Base-by-base conservation (phyloP, 2,329 filamentous ascomycete species). In the Trichoderma guizhouense region DNA sequence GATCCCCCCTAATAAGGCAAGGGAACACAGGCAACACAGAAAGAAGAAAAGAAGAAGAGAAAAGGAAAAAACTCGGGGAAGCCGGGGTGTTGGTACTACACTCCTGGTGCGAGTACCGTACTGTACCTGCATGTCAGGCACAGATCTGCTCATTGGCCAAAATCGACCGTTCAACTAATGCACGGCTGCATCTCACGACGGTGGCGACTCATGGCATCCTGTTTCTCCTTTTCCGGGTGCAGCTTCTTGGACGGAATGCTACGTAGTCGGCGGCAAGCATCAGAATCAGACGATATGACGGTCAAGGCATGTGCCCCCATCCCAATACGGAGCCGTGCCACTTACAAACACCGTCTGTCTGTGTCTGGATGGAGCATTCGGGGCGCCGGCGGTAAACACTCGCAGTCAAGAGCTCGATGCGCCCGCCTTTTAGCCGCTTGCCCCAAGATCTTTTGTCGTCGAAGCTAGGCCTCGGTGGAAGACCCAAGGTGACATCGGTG, bases 61-160 rank as follows among this genome's bases (percentile, higher is more conserved):
- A 71, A 32, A 21, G 64, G 51, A n/a, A 65, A 66, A 55, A 57
- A 65, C 28, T 62, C 57, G 57, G 66, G 57, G 66, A 62, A 62
- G 57, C 57, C 66, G 57, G 64, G 66, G n/a, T 36, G 39, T 36
- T 51, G 57, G 55, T 69, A 21, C 66, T 62, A 62, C 66, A n/a
- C 21, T 69, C 55, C 43, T 69, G 57, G 57, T 53, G 24, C 39
- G 30, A 30, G 36, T 61, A 26, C 11, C n/a, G 66, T 62, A 53
- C 66, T 21, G 66, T 62, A 62, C 66, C 55, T 69, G 66, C 66
- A 69, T 62, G 65, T 43, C 39, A 62, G 39, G 66, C 39, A 61
- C 39, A 62, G 57, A 62, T 69, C 66, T 53, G 55, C 66, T 69
- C 39, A 69, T 69, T 69, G 66, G 66, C 36, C 36, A 51, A 69